A percentile compares a stretch with the other conserved stretches of the same genome.
Evolutionary conservation across 2,329 filamentous ascomycete species (phyloP).

Genomic region (Malbranchea zuffiana): DNA sequence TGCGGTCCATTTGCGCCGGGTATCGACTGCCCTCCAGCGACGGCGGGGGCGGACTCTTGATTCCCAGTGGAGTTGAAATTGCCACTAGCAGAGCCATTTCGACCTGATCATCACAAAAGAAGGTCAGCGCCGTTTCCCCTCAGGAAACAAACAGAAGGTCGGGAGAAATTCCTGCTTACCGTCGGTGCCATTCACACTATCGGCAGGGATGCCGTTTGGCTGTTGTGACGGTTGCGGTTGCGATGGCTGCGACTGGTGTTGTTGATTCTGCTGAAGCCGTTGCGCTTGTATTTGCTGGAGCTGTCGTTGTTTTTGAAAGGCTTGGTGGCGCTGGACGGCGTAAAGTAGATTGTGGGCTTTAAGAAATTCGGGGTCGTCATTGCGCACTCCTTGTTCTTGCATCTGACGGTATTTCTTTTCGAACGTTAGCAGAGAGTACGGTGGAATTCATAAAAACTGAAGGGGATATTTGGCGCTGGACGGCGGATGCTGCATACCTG

Average conservation of each 20-base stretch:
- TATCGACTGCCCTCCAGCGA: constrained; percentile 17
- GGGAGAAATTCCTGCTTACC: constrained; percentile 21
- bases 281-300: constrained; percentile 37
- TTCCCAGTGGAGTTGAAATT: constrained; percentile 19
- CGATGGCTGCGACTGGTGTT: constrained; percentile 33
- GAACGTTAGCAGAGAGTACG: constrained; percentile 27
- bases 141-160: constrained; percentile 4
- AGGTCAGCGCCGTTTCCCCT: constrained; percentile 9
- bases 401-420: constrained; percentile 75
- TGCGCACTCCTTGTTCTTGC: constrained; percentile 71
- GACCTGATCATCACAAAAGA: constrained; percentile 20
- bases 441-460: constrained; percentile 1
- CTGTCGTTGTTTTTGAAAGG: constrained; percentile 47
- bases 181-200: constrained; percentile 33
- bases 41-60: constrained; percentile 18
- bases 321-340: constrained; percentile 54
- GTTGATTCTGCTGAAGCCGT: constrained; percentile 36
- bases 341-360: constrained; percentile 67
- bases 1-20: constrained; percentile 11
- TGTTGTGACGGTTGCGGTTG: constrained; percentile 26
- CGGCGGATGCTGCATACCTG: constrained; percentile 28
- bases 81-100: constrained; percentile 26
- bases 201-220: constrained; percentile 28
- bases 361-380: constrained; percentile 75
- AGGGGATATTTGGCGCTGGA: constrained; percentile 7